These are phyloP conservation scores for Russula foetens DNA, from an alignment of 768 basidiomycete species.

Conservation along the genomic window DNA sequence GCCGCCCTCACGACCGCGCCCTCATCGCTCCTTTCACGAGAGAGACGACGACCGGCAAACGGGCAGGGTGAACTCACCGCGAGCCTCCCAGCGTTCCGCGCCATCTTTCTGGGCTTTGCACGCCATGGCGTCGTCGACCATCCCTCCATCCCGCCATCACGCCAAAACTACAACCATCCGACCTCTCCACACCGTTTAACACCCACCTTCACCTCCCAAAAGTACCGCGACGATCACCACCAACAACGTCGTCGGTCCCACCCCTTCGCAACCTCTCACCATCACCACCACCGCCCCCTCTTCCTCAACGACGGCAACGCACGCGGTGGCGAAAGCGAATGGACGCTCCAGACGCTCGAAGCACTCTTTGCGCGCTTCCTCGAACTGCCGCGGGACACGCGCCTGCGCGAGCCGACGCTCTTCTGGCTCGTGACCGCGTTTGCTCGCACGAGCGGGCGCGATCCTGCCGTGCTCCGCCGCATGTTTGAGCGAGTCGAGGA, in stretches of 20 bases:
- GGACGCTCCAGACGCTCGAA: constrained; percentile 52
- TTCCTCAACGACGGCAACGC: neutral
- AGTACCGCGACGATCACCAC: no score
- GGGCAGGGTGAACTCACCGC: constrained; percentile 35
- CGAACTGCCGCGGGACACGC: constrained; percentile 37
- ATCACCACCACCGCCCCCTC: neutral
- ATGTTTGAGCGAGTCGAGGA: constrained; percentile 51
- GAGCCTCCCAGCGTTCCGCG: constrained; percentile 45
- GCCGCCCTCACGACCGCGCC: constrained; percentile 13
- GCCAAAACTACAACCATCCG: no score
- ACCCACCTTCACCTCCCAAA: no score
- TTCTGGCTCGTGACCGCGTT: constrained; percentile 68
- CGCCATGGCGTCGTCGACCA: constrained; percentile 38
- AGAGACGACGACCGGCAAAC: constrained; percentile 4
- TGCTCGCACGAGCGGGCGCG: constrained; percentile 46
- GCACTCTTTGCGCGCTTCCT: constrained; percentile 57
- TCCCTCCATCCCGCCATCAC: neutral
- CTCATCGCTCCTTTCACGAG: no score
- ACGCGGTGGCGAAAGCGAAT: constrained; percentile 24
- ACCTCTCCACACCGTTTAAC: no score
- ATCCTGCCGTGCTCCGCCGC: constrained; percentile 40
- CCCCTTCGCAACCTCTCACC: neutral
- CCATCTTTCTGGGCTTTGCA: constrained; percentile 68
- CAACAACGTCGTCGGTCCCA: no score
- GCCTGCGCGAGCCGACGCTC: constrained; percentile 39